Base-by-base conservation (phyloP, 2,329 filamentous ascomycete species). In the Aspergillus thermomutatus region DNA sequence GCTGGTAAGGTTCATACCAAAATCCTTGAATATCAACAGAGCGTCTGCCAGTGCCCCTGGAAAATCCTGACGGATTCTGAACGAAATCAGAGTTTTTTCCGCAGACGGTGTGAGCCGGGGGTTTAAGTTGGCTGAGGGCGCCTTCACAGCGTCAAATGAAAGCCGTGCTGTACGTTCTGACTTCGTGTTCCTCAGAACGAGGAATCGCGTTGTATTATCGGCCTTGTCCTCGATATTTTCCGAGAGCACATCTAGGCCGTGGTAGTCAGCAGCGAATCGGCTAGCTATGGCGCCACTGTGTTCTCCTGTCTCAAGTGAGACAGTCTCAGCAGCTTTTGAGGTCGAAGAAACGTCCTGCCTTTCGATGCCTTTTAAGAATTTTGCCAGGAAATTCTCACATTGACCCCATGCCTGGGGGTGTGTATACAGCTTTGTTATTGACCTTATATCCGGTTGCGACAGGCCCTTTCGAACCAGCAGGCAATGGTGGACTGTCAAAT, bases 391-490 rank as follows among this genome's bases (percentile, higher is more conserved):
- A 8, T 70, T 74, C 47, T 87, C 86, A 75, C 92, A 97, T 77
- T 99, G 94, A 26, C 92, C 92, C 80, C 94, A 96, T 27, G 92
- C 94, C 75, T 99, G 94, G 9, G 93, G 92, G 75, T 99, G 94
- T 25, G 91, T 94, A 78, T 96, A 96, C 43, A 99, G 75, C 67
- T 88, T 87, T 64, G 82, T 83, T 67, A 97, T 82, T 64, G 88
- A 69, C 81, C 54, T 77, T 74, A 60, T 92, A 14, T 63, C 54
- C 46, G 57, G 52, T 57, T 61, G 63, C 47, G 61, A 65, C 57
- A 65, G 58, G 46, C 64, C 63, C 52, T 70, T 71, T 50, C 64
- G 70, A 45, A 73, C 90, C 4, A 97, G 79, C 0, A 99, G 82
- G 68, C 87, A 97, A 75, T 97, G 94, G 73, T 91, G 88, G 40